Base-by-base conservation (phyloP, 2,329 filamentous ascomycete species). In the Pseudocercospora macadamiae region DNA sequence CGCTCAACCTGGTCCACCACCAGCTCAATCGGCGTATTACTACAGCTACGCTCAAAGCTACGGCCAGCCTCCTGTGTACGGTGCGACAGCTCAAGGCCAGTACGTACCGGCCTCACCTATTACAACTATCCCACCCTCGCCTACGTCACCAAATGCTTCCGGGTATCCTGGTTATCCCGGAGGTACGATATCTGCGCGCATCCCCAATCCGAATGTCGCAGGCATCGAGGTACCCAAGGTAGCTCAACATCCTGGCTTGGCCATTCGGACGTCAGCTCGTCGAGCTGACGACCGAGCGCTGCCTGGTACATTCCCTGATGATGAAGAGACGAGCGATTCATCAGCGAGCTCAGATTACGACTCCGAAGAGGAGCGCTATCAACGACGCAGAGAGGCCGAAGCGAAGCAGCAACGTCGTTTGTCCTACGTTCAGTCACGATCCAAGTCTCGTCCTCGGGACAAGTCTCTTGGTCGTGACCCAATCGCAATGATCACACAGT, bases 1-100 rank as follows among this genome's bases (percentile, higher is more conserved):
- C 9, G 54, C 54, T 18, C 55, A 51, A 23, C 57, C 59, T 39
- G 68, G 65, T 14, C 68, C 65, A 12, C 68, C 65, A 16, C 64
- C 65, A 14, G 62, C 70, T n/a, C 63, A 63, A n/a, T 69, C 69
- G 18, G 66, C 67, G 8, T 70, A 66, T 48, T 65, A 67, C 32
- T 59, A 63, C 26, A 16, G 66, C 32, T 59, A 63, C 25, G 18
- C 47, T n/a, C 52, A 47, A 52, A 45, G 19, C 8, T 65, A 64
- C 25, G 58, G 57, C 25, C 55, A 62, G 23, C 55, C 51, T 12
- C 49, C 52, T 10, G 55, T 55, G 47, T 55, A 62, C 16, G 66
- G 62, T 21, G 51, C 54, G 21, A 62, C 65, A 23, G 61, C 65
- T 9, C 51, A 64, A 14, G 60, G 52, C 10, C 63, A 66, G n/a